Percentiles rank a stretch among this genome's conserved stretches.
These are phyloP conservation scores for Coemansia nantahalensis DNA, from an alignment of 192 early-diverging fungal genomes.

Conservation along the genomic window DNA sequence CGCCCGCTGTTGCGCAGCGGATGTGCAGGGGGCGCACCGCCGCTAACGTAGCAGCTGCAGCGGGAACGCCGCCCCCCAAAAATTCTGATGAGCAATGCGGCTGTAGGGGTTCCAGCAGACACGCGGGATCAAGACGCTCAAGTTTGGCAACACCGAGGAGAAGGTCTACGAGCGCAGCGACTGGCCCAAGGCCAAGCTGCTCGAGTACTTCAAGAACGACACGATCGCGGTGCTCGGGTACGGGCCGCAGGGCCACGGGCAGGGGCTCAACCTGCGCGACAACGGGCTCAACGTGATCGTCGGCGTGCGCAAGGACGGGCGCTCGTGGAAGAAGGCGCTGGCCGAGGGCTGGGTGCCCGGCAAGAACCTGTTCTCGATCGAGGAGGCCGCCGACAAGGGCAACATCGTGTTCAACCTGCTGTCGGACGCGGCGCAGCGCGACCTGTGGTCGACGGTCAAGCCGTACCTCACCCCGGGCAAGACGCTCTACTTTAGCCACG, in stretches of 20 bases:
- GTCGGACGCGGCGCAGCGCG: slow-evolving; percentile 94
- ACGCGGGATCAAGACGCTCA: slow-evolving; percentile 87
- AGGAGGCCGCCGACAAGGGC: slow-evolving; percentile 87
- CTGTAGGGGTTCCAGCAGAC: slow-evolving; percentile 54
- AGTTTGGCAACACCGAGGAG: slow-evolving; percentile 92
- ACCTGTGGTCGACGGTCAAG: slow-evolving; percentile 83
- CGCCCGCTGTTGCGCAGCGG: too few species aligned
- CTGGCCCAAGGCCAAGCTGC: slow-evolving; percentile 89
- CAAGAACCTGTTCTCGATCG: slow-evolving; percentile 91
- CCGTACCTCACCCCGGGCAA: slow-evolving; percentile 92
- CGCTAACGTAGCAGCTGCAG: too few species aligned
- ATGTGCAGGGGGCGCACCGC: too few species aligned
- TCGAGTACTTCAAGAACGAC: slow-evolving; percentile 90
- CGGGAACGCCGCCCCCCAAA: neutral
- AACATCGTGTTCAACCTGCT: slow-evolving; percentile 92
- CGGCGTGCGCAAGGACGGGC: slow-evolving; percentile 84
- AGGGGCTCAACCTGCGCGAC: slow-evolving; percentile 93
- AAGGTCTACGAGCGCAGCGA: slow-evolving; percentile 93
- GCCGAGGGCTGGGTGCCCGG: slow-evolving; percentile 95
- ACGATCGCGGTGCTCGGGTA: slow-evolving; percentile 90
- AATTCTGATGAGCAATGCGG: too few species aligned
- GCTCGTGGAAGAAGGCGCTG: slow-evolving; percentile 87
- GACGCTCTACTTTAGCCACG: slow-evolving; percentile 98
- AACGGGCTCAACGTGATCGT: slow-evolving; percentile 96
- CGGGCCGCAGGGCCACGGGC: slow-evolving; percentile 93